These are phyloP conservation scores for Sphagnurus paluster DNA, from an alignment of 1,284 basidiomycete genomes.

Conservation along the genomic window DNA sequence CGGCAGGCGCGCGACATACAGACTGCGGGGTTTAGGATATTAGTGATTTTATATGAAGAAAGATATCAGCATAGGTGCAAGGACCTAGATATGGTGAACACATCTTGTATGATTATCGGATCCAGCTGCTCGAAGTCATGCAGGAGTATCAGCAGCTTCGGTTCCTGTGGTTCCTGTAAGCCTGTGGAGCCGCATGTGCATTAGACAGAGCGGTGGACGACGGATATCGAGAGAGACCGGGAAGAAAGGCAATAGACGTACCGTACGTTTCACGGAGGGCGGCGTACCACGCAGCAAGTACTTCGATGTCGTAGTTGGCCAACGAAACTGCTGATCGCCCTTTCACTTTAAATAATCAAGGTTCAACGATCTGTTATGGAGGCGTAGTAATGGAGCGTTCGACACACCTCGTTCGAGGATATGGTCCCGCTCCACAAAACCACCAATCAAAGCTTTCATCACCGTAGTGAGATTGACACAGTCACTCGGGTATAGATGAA, in stretches of 20 bases:
- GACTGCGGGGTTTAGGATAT: constrained; percentile 26
- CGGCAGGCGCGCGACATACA: constrained; percentile 50
- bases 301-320: constrained; percentile 58
- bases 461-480: constrained; percentile 50
- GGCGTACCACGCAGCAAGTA: constrained; percentile 59
- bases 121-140: constrained; percentile 75
- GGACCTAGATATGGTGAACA: constrained; percentile 73
- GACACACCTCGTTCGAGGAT: constrained; percentile 26
- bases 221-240: no score
- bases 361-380: no score
- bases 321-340: constrained; percentile 50
- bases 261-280: constrained; percentile 37
- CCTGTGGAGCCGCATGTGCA: constrained; percentile 12
- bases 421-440: constrained; percentile 46
- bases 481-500: constrained; percentile 58
- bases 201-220: neutral
- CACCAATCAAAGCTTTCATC: constrained; percentile 57
- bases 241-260: no score
- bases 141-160: constrained; percentile 53
- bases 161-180: constrained; percentile 19
- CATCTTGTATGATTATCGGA: constrained; percentile 55
- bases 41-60: neutral
- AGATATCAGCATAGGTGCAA: neutral
- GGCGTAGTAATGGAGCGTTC: neutral
- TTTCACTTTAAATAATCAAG: constrained; percentile 29